These are phyloP conservation scores for Yamadazyma aaseri DNA, from an alignment of 1,139 yeast species.

Conservation along the genomic window DNA sequence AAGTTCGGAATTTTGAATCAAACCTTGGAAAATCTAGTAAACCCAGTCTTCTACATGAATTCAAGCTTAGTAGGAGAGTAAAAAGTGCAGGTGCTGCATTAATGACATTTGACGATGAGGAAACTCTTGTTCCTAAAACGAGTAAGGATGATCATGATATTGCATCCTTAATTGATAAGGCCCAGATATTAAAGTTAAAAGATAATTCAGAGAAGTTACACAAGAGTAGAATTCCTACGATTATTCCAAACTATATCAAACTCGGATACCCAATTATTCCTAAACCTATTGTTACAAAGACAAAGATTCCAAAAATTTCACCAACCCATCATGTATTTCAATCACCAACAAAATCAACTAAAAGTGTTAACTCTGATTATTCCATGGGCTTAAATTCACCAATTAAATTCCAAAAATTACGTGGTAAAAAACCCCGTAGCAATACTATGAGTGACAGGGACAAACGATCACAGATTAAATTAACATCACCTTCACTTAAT, in stretches of 20 bases:
- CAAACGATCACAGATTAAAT: constrained; percentile 10
- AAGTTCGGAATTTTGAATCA: constrained; percentile 24
- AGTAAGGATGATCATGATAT: constrained; percentile 1
- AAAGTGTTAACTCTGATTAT: constrained; percentile 7
- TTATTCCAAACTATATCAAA: constrained; percentile 22
- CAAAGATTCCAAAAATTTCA: constrained; percentile 32
- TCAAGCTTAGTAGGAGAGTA: constrained; percentile 5
- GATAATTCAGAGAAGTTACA: constrained; percentile 9
- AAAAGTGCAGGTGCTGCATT: neutral
- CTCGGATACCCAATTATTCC: constrained; percentile 24
- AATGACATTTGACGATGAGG: constrained; percentile 17
- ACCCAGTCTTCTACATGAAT: constrained; percentile 13
- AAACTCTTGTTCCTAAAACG: constrained; percentile 21
- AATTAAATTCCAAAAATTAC: constrained; percentile 2
- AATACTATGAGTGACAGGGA: constrained; percentile 4
- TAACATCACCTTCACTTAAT: constrained; percentile 14
- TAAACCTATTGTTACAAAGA: constrained; percentile 15
- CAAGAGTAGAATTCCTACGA: constrained; percentile 25
- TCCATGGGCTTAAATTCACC: constrained; percentile 11
- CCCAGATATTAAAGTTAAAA: neutral
- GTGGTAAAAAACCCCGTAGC: constrained; percentile 7
- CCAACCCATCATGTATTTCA: constrained; percentile 31
- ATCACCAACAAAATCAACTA: constrained; percentile 6
- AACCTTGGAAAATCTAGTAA: constrained; percentile 12
- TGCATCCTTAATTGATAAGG: constrained; percentile 2